phyloP scores from a whole-genome alignment of 2,329 filamentous ascomycete genomes.

The Leptographium lundbergii region DNA sequence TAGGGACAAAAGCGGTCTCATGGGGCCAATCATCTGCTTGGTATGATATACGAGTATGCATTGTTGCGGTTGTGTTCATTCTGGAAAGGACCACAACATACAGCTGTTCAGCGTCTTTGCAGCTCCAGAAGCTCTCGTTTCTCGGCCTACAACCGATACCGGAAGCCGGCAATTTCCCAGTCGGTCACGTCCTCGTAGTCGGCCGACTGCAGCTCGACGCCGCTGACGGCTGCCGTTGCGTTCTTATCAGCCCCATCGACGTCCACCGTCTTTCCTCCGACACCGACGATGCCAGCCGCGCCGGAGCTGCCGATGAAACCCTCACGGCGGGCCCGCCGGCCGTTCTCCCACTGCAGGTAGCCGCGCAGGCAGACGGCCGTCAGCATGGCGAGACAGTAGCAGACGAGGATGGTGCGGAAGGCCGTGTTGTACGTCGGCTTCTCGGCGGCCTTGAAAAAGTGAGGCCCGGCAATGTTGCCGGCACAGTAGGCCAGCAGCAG shows the following conservation, averaged over 20 bases:
- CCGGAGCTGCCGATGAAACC: slow-evolving; percentile 31
- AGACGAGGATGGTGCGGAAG: slow-evolving; percentile 42
- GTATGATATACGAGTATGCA: no score
- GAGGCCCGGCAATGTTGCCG: slow-evolving; percentile 43
- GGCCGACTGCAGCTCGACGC: slow-evolving; percentile 25
- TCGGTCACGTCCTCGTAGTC: slow-evolving; percentile 48
- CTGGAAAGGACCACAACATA: no score
- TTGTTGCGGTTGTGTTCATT: no score
- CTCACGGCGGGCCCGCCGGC: slow-evolving; percentile 26
- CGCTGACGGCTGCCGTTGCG: slow-evolving; percentile 19
- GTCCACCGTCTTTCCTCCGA: slow-evolving; percentile 22
- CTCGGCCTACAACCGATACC: slow-evolving; percentile 29
- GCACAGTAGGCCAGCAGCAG: slow-evolving; percentile 42
- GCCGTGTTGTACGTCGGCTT: slow-evolving; percentile 39
- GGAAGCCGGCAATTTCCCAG: slow-evolving; percentile 45
- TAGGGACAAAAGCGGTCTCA: no score
- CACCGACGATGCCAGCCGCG: slow-evolving; percentile 25
- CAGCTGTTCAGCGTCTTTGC: no score
- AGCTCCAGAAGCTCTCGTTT: no score
- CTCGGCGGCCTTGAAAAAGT: slow-evolving; percentile 37
- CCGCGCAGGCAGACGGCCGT: slow-evolving; percentile 30
- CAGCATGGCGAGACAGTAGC: slow-evolving; percentile 36
- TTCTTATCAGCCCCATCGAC: slow-evolving; percentile 12
- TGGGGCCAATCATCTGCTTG: no score
- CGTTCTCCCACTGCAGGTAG: slow-evolving; percentile 35